Percentiles rank a stretch among this genome's conserved stretches.
Evolutionary conservation across 139 green algal species (phyloP).

Genomic region (Chlamydomonas sp.): DNA sequence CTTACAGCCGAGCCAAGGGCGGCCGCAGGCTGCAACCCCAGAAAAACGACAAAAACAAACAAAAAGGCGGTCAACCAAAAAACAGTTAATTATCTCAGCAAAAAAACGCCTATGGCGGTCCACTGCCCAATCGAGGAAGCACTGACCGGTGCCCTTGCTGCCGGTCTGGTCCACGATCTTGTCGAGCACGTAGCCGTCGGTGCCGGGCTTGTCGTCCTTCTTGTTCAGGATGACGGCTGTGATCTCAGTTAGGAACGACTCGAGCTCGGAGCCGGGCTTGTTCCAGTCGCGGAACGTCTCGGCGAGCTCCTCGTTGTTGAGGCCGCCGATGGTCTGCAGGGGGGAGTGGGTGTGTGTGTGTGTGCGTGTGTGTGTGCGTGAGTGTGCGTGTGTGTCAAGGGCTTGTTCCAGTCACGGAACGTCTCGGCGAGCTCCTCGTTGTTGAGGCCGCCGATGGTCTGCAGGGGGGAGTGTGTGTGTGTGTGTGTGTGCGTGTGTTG

Average conservation of each 20-base stretch:
- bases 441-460: conserved; percentile 84
- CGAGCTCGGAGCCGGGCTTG: conserved; percentile 55
- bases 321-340: conserved; percentile 83
- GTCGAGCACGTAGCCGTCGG: conserved; percentile 78
- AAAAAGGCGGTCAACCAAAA: too few relatives aligned
- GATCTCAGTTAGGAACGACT: conserved; percentile 96
- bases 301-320: conserved; percentile 90
- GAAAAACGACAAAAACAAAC: too few relatives aligned
- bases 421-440: conserved; percentile 85
- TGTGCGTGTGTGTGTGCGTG: too few relatives aligned
- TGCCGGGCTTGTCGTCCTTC: conserved; percentile 64
- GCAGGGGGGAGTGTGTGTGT: too few relatives aligned
- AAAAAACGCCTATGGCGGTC: too few relatives aligned
- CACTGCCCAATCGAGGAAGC: too few relatives aligned
- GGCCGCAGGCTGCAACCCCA: too few relatives aligned
- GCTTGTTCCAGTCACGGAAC: conserved; percentile 92
- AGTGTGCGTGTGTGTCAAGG: too few relatives aligned
- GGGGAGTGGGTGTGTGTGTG: conserved; percentile 86
- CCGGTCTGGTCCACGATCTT: conserved; percentile 98
- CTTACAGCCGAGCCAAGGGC: too few relatives aligned
- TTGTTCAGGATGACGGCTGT: conserved; percentile 79
- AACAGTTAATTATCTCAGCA: too few relatives aligned
- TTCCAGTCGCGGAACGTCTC: conserved; percentile 91
- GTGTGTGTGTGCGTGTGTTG: too few relatives aligned
- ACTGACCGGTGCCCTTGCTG: conserved; percentile 87